Evolutionary conservation across 225 moss, liverwort and hornwort species (phyloP), one percentile per base, ranked within the genome.

Genomic region (Sphagnum contortum): DNA sequence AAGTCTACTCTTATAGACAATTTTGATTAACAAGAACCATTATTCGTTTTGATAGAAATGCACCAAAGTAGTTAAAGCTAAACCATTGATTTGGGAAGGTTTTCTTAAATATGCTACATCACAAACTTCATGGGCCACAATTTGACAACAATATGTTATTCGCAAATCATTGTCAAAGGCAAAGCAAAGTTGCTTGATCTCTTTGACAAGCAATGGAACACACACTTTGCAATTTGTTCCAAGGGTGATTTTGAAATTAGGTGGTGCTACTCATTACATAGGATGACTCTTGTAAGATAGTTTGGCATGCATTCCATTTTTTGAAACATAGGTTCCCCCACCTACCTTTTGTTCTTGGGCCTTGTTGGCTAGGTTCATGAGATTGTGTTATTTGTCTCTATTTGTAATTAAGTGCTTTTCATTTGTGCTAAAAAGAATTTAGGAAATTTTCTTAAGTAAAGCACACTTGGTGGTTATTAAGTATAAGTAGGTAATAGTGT

Each of bases 371-470:
- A 55, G 54, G 54, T 55, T 55, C 7, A 6, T 55, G 7, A 2
- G 54, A 11, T 7, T 2, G 1, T 6, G 7, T 7, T 55, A 6
- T 7, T 11, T 55, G 7, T 55, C 54, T 55, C 8, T 55, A 7
- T 55, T 55, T 11, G 54, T 11, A 55, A 55, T 55, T 7, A 55
- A 55, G 11, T 55, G 11, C 54, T 55, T 11, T 55, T 55, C 7
- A 55, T 55, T 55, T 66, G 8, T 80, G 80, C 74, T 61, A 73
- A 72, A n/a, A n/a, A n/a, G n/a, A n/a, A n/a, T n/a, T 29, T 29
- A 29, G 29, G 29, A 29, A 29, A 1, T 29, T 29, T 29, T 1
- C 29, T 29, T 29, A 29, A 1, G 29, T 29, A 29, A 29, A 29
- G 29, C 29, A 29, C 29, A 29, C 29, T 29, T 29, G 29, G 29